Evolutionary conservation across 2,329 filamentous ascomycete genomes (phyloP).

Genomic region (Fonsecaea pedrosoi): DNA sequence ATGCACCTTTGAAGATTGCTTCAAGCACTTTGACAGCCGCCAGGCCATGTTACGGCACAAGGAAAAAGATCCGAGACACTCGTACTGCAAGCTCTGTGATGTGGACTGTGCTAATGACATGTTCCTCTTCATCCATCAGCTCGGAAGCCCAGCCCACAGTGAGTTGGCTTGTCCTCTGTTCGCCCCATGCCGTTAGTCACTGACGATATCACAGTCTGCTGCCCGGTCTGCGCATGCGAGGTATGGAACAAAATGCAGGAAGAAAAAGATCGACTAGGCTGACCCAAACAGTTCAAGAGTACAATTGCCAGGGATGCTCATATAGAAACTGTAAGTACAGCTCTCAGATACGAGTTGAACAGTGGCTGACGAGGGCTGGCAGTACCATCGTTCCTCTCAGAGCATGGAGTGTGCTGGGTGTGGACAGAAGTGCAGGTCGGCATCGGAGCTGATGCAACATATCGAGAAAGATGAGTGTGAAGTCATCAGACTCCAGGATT

Average conservation of each 20-base stretch:
- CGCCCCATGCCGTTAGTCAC: background rate
- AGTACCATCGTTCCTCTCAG: slow-evolving; percentile 54
- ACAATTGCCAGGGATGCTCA: slow-evolving; percentile 60
- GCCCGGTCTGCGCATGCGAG: slow-evolving; percentile 63
- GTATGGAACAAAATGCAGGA: slow-evolving; percentile 8
- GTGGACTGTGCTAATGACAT: slow-evolving; percentile 56
- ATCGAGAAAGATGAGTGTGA: slow-evolving; percentile 61
- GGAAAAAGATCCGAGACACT: slow-evolving; percentile 47
- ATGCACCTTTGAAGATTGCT: slow-evolving; percentile 58
- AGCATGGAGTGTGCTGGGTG: slow-evolving; percentile 59
- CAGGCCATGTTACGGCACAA: slow-evolving; percentile 62
- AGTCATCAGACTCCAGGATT: slow-evolving; percentile 51
- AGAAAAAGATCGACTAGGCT: slow-evolving; percentile 1
- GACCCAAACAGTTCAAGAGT: slow-evolving; percentile 53
- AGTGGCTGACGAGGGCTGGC: slow-evolving; percentile 12
- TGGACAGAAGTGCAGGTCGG: slow-evolving; percentile 54
- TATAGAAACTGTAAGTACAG: slow-evolving; percentile 54
- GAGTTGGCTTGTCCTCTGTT: slow-evolving; percentile 15
- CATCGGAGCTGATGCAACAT: slow-evolving; percentile 59
- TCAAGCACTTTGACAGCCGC: slow-evolving; percentile 52
- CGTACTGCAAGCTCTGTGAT: slow-evolving; percentile 52
- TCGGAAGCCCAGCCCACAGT: slow-evolving; percentile 53
- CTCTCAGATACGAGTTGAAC: slow-evolving; percentile 28
- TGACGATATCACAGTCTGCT: slow-evolving; percentile 49
- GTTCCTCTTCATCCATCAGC: slow-evolving; percentile 57